Base-by-base conservation (phyloP, 306 rosid genomes). In the Dicorynia guianensis region DNA sequence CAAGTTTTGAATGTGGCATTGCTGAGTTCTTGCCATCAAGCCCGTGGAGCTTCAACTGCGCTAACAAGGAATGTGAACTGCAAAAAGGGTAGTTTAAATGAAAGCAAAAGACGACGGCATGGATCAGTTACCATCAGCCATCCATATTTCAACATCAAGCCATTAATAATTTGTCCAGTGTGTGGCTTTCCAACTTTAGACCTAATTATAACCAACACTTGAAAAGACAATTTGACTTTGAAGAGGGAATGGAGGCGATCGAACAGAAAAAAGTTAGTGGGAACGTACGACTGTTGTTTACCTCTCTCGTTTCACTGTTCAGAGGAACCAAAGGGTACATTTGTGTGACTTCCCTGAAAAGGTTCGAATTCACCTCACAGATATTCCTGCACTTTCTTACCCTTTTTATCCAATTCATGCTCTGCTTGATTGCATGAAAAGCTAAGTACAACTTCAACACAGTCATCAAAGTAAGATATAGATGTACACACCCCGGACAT, bases 181-280 rank as follows among this genome's bases (percentile, higher is more conserved):
- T 34, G 61, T 18, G 39, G 71, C 67, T 74, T 44, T 67, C 53
- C 25, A 59, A 59, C 61, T 61, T 80, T 80, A 60, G 61, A 67
- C 54, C 49, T 14, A 12, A 67, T 60, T 33, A 62, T 64, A 65
- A 36, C 50, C 14, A 35, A 60, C 19, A 60, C 66, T 60, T 52
- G 53, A 57, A 80, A 80, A 50, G 79, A 73, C 75, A 30, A 66
- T 58, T 74, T 80, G 76, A 74, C 76, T 67, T 64, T 20, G 2
- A 72, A 79, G 38, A 15, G 71, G 46, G 17, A 30, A 39, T 35
- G 55, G 10, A 47, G 18, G 49, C 8, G 30, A 2, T 1, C 30
- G 19, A 60, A 39, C 18, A 56, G 65, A 15, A 42, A 47, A 40
- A 8, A 53, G 30, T 25, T 25, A 25, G 30, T 25, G 30, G 30